Conservation (phyloP, 2,329 filamentous ascomycete genomes). For the Pseudophaeomoniella oleicola region DNA sequence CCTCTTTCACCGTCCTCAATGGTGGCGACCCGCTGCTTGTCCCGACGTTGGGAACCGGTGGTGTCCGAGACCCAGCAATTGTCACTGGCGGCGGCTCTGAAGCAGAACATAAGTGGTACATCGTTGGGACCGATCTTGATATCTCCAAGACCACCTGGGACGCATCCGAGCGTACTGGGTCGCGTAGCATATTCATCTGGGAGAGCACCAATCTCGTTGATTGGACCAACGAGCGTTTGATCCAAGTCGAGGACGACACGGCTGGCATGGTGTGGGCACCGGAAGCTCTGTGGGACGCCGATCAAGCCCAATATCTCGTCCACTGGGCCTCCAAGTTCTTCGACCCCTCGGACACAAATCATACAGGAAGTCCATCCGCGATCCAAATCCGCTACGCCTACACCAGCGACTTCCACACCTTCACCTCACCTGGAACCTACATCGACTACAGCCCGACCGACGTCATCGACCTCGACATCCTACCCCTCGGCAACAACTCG, state of each 20-base stretch:
- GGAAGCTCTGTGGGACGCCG: conserved; percentile 37
- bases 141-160: too few species aligned
- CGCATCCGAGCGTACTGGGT: neutral
- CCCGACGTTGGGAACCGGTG: neutral
- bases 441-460: conserved; percentile 33
- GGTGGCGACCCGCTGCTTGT: neutral
- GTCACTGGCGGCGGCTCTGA: too few species aligned
- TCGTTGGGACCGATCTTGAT: too few species aligned
- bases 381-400: conserved; percentile 38
- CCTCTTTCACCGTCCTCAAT: neutral
- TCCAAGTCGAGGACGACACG: conserved; percentile 35
- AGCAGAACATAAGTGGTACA: too few species aligned
- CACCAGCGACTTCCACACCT: conserved; percentile 40
- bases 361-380: conserved; percentile 30
- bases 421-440: conserved; percentile 35
- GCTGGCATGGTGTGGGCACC: conserved; percentile 48
- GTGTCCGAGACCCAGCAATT: neutral
- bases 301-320: conserved; percentile 31
- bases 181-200: neutral
- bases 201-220: neutral
- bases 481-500: conserved; percentile 26
- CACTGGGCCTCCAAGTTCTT: conserved; percentile 38
- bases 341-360: conserved; percentile 28
- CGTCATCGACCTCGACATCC: conserved; percentile 44
- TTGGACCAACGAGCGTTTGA: conserved; percentile 29